Evolutionary conservation across 2,329 filamentous ascomycete species (phyloP), one percentile per base, ranked within the genome.

Genomic region (Cytospora schulzeri): DNA sequence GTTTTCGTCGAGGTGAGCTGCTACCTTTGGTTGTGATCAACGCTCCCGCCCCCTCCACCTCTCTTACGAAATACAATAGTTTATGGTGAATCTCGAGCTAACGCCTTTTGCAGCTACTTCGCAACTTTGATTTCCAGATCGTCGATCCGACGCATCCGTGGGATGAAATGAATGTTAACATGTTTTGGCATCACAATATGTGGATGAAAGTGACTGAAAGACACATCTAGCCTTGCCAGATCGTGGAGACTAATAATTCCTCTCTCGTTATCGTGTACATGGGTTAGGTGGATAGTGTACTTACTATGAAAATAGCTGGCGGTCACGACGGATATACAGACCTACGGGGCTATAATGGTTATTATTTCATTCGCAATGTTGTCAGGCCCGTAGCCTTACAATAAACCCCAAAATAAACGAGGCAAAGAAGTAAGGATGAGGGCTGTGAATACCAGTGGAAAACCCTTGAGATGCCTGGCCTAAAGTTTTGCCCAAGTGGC

Each of bases 1-100:
- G 28, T 56, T 2, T 70, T 78, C 55, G 73, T 78, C 29, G 75
- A 79, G 75, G 77, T 79, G 11, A 48, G 45, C n/a, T 14, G 19
- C 19, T 19, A 19, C 45, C 45, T 12, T 48, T 8, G 45, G 11
- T 45, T 3, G 11, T 24, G 3, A 4, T 14, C n/a, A 22, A 24
- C 1, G 4, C n/a, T 48, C n/a, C 14, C n/a, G n/a, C 29, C n/a
- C 41, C 22, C 7, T n/a, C 11, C 19, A 7, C 22, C 41, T 5
- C n/a, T n/a, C n/a, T n/a, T n/a, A n/a, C n/a, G n/a, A n/a, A n/a
- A n/a, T n/a, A n/a, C 17, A 45, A 19, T 11, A 19, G 19, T 6
- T 5, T 17, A 15, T 35, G 9, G 15, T 48, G 8, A 12, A 11
- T 12, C 6, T 24, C 8, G 8, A 48, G 2, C 41, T 48, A 22